Evolutionary conservation across 352 stramenopile genomes (phyloP).

Genomic region (Phytophthora uliginosa): DNA sequence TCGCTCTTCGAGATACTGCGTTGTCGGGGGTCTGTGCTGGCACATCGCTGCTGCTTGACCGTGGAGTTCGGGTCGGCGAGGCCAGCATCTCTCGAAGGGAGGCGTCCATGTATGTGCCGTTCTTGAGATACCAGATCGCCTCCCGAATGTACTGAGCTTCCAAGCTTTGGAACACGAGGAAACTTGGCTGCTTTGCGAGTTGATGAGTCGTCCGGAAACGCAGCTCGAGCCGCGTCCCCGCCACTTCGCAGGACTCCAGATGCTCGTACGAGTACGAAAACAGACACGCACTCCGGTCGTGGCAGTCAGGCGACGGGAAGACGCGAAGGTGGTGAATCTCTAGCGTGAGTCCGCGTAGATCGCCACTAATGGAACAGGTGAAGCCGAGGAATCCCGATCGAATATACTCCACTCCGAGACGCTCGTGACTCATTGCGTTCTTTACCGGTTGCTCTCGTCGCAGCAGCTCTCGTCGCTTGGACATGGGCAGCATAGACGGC

Average conservation of each 20-base stretch:
- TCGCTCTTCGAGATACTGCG: slow-evolving; percentile 19
- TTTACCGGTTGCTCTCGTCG: slow-evolving; percentile 61
- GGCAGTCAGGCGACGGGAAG: slow-evolving; percentile 64
- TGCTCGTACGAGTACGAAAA: slow-evolving; percentile 76
- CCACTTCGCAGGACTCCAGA: slow-evolving; percentile 61
- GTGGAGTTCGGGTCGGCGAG: slow-evolving; percentile 5
- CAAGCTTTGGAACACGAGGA: slow-evolving; percentile 64
- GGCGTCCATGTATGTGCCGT: slow-evolving; percentile 54
- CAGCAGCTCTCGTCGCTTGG: slow-evolving; percentile 61
- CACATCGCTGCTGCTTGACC: slow-evolving; percentile 3
- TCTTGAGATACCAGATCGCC: slow-evolving; percentile 70
- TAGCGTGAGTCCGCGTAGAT: slow-evolving; percentile 64
- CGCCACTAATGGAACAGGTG: slow-evolving; percentile 66
- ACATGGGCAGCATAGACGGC: slow-evolving; percentile 41
- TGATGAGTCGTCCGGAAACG: slow-evolving; percentile 54
- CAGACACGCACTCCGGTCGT: slow-evolving; percentile 71
- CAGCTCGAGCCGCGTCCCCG: slow-evolving; percentile 56
- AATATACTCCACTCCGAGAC: slow-evolving; percentile 66
- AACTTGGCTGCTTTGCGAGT: slow-evolving; percentile 65
- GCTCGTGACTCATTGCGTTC: slow-evolving; percentile 51
- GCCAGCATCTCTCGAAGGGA: slow-evolving; percentile 38
- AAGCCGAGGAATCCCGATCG: slow-evolving; percentile 60
- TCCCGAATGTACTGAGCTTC: slow-evolving; percentile 75
- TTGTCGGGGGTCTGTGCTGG: neutral
- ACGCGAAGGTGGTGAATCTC: slow-evolving; percentile 60